phyloP scores from a whole-genome alignment of 2,329 filamentous ascomycete species.

The Monilinia polystroma region DNA sequence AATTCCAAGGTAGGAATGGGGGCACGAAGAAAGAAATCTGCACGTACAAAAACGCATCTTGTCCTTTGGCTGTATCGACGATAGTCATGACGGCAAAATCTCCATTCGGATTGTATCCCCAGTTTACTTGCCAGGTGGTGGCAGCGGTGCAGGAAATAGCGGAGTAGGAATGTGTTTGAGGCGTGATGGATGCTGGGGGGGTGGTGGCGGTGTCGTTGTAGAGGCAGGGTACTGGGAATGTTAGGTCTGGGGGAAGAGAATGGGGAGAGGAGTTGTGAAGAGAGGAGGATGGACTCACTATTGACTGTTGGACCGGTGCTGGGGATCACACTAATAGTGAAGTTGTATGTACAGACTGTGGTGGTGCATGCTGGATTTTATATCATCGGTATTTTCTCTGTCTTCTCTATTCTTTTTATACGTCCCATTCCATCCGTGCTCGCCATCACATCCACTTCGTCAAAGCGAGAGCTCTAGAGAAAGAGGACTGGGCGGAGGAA shows the following conservation, averaged over 20 bases:
- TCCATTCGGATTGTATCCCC: constrained; percentile 24
- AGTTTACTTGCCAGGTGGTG: constrained; percentile 23
- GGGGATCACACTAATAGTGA: constrained; percentile 12
- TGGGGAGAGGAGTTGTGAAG: too few species aligned
- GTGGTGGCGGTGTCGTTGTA: background rate
- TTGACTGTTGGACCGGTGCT: background rate
- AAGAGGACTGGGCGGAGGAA: background rate
- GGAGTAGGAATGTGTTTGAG: constrained; percentile 6
- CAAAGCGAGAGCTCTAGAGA: background rate
- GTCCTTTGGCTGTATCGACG: constrained; percentile 6
- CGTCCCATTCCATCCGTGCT: background rate
- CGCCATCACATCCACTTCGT: background rate
- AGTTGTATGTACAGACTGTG: constrained; percentile 15
- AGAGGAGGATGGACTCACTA: background rate
- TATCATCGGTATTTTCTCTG: background rate
- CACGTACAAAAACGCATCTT: constrained; percentile 26
- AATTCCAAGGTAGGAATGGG: too few species aligned
- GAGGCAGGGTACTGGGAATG: background rate
- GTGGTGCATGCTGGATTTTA: constrained; percentile 9
- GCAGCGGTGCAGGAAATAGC: background rate
- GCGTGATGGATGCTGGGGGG: background rate
- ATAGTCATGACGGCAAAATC: constrained; percentile 28
- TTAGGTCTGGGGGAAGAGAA: background rate
- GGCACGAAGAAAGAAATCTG: background rate
- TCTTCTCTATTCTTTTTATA: background rate